phyloP scores from a whole-genome alignment of 495 filamentous ascomycete genomes.

The Trichocladium antarcticum region DNA sequence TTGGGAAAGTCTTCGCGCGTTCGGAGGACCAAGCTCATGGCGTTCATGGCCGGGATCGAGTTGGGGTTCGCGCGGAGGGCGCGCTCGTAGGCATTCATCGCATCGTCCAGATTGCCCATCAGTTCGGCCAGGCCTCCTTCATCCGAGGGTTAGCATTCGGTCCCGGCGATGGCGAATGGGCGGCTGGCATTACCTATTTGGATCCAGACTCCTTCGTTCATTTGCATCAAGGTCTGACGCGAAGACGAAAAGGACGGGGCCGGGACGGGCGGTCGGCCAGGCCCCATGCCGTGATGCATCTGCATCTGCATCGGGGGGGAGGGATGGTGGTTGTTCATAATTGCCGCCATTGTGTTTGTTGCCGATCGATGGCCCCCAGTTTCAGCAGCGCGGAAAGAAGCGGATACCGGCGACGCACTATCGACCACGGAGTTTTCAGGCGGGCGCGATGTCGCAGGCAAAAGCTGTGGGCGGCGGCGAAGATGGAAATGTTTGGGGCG shows the following conservation, averaged over 20 bases:
- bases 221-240: conserved; percentile 33
- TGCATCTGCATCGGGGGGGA: conserved; percentile 48
- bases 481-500: not conserved
- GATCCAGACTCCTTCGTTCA: conserved; percentile 88
- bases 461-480: not conserved
- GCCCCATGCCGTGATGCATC: conserved; percentile 44
- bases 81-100: conserved; percentile 77
- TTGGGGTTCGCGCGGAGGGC: conserved; percentile 78
- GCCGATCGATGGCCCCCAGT: not conserved
- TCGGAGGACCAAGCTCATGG: conserved; percentile 80
- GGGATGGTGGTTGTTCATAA: conserved; percentile 47
- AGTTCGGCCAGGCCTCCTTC: conserved; percentile 76
- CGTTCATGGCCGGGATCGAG: conserved; percentile 88
- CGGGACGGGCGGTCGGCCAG: conserved; percentile 35
- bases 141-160: conserved; percentile 17
- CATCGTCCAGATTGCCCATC: conserved; percentile 79
- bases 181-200: conserved; percentile 57
- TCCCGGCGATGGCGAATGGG: not conserved
- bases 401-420: not conserved
- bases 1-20: conserved; percentile 89
- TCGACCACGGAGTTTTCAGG: not conserved
- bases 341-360: conserved; percentile 2
- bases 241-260: conserved; percentile 27
- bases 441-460: not conserved
- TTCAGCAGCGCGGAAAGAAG: not conserved